phyloP scores from a whole-genome alignment of 495 filamentous ascomycete species.

The Ramalina intermedia region DNA sequence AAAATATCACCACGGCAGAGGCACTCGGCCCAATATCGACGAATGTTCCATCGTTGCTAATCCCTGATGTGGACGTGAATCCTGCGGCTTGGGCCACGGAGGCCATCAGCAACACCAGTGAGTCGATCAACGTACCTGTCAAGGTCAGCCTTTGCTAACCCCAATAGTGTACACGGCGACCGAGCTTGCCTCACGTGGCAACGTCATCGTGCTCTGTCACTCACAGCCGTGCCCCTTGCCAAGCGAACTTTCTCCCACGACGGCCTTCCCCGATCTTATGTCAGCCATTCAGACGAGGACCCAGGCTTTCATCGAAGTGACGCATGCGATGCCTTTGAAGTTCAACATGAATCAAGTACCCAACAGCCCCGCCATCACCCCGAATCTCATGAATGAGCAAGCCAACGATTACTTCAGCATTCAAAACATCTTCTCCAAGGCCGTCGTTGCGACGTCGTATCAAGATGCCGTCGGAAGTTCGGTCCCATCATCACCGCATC shows the following conservation, averaged over 20 bases:
- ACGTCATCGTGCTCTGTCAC: conserved; percentile 43
- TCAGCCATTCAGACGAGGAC: conserved; percentile 2
- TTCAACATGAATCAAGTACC: conserved; percentile 50
- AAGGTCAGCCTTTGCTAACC: neutral
- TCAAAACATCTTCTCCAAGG: conserved; percentile 35
- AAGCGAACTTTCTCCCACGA: conserved; percentile 26
- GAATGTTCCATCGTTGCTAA: too few relatives aligned
- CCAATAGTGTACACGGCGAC: conserved; percentile 3
- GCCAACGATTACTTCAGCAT: conserved; percentile 43
- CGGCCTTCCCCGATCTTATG: conserved; percentile 6
- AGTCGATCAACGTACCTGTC: too few relatives aligned
- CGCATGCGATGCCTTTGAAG: conserved; percentile 46
- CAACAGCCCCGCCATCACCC: conserved; percentile 44
- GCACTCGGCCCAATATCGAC: too few relatives aligned
- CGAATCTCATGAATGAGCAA: conserved; percentile 25
- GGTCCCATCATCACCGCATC: conserved; percentile 35
- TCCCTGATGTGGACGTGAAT: too few relatives aligned
- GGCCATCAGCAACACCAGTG: too few relatives aligned
- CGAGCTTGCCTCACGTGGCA: too few relatives aligned
- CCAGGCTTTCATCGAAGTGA: conserved; percentile 45
- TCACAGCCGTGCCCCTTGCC: conserved; percentile 46
- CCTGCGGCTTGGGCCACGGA: too few relatives aligned
- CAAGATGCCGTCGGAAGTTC: conserved; percentile 29
- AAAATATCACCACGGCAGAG: conserved; percentile 23
- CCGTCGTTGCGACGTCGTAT: conserved; percentile 41